Conservation (phyloP, 208 protist genomes). For the Porcisia hertigi region DNA sequence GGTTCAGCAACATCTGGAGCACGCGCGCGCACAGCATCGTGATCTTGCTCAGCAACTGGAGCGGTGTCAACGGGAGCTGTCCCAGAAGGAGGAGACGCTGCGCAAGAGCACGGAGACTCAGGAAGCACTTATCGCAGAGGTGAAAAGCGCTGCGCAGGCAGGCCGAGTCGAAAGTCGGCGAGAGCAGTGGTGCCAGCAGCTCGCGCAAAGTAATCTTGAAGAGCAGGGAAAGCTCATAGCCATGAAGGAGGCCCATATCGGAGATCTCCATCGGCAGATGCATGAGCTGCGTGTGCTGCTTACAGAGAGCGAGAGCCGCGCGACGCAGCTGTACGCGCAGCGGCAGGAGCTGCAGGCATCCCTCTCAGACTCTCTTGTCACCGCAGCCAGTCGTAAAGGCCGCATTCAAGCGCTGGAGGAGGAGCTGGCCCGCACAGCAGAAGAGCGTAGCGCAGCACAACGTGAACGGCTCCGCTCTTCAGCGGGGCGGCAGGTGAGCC, state of each 20-base stretch:
- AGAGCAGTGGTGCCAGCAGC: slow-evolving; percentile 26
- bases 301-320: neutral
- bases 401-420: slow-evolving; percentile 32
- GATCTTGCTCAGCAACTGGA: neutral
- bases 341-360: slow-evolving; percentile 12
- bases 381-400: slow-evolving; percentile 11
- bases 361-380: slow-evolving; percentile 24
- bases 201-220: slow-evolving; percentile 24
- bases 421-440: slow-evolving; percentile 17
- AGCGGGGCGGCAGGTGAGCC: neutral
- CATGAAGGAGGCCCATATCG: slow-evolving; percentile 13
- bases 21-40: slow-evolving; percentile 1
- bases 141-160: slow-evolving; percentile 4
- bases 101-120: slow-evolving; percentile 11
- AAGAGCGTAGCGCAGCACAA: slow-evolving; percentile 15
- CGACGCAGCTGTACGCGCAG: slow-evolving; percentile 11
- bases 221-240: slow-evolving; percentile 18
- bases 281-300: slow-evolving; percentile 6
- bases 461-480: slow-evolving; percentile 10
- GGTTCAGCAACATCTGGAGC: slow-evolving; percentile 23
- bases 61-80: slow-evolving; percentile 5
- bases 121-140: neutral
- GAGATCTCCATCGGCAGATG: neutral
- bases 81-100: slow-evolving; percentile 9
- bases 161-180: slow-evolving; percentile 6